Evolutionary conservation across 2,329 filamentous ascomycete genomes (phyloP).

Genomic region (Sporothrix inflata): DNA sequence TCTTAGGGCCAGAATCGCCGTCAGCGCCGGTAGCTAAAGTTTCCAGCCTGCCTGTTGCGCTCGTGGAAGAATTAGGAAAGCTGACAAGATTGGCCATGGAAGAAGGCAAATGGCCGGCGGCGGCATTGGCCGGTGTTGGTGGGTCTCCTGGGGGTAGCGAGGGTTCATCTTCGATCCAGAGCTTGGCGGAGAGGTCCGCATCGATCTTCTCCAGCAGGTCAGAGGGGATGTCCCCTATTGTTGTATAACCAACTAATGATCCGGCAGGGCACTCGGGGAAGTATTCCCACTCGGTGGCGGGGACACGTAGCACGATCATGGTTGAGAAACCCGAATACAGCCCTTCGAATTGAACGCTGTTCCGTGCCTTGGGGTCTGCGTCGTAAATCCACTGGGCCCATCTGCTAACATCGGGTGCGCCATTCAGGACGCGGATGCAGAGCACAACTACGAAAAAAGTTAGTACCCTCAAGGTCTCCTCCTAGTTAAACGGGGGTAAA

Average conservation of each 20-base stretch:
- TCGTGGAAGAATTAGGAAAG: no score
- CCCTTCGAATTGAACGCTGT: conserved; percentile 32
- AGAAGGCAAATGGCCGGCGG: not conserved
- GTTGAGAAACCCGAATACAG: conserved; percentile 32
- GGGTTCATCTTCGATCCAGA: conserved; percentile 26
- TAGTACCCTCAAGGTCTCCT: not conserved
- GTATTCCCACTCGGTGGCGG: conserved; percentile 29
- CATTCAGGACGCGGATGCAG: conserved; percentile 32
- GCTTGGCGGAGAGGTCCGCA: conserved; percentile 29
- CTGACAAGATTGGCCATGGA: not conserved
- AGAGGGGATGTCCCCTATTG: conserved; percentile 28
- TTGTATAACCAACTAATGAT: conserved; percentile 33
- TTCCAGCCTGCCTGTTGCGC: not conserved
- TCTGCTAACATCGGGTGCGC: conserved; percentile 27
- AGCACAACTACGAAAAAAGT: conserved; percentile 29
- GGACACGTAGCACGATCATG: conserved; percentile 33
- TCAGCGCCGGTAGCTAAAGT: not conserved
- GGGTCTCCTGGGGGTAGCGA: not conserved
- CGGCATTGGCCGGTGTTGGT: not conserved
- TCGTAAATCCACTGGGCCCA: conserved; percentile 35
- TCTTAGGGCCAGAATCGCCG: conserved; percentile 22
- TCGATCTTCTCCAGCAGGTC: conserved; percentile 29
- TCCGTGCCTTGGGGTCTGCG: conserved; percentile 23
- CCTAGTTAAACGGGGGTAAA: not conserved
- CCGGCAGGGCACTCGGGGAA: conserved; percentile 32